phyloP scores from a whole-genome alignment of 2,329 filamentous ascomycete genomes.

The Fusarium penzigii region DNA sequence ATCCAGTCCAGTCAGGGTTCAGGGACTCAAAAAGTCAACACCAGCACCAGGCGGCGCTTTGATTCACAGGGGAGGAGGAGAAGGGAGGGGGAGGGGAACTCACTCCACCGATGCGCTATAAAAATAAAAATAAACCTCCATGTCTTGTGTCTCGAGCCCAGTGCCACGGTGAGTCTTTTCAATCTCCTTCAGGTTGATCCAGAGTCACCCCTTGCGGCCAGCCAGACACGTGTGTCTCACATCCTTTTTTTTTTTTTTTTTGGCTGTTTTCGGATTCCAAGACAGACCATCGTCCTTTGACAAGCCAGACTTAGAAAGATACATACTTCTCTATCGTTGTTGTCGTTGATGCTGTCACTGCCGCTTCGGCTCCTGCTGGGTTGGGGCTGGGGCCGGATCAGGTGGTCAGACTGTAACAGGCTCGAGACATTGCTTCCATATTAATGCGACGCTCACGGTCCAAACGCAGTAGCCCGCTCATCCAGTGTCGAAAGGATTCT shows the following conservation, averaged over 20 bases:
- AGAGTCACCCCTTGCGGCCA: background rate
- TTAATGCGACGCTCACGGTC: too few relatives aligned
- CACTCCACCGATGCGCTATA: constrained; percentile 21
- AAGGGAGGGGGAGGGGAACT: background rate
- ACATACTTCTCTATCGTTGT: background rate
- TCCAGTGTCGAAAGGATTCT: background rate
- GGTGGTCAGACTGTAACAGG: background rate
- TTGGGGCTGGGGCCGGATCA: background rate
- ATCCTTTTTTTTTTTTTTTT: background rate
- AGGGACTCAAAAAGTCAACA: constrained; percentile 17
- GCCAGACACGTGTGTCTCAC: background rate
- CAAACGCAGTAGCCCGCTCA: too few relatives aligned
- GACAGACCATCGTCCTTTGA: background rate
- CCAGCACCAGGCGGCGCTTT: constrained; percentile 21
- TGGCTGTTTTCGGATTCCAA: background rate
- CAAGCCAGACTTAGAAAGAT: background rate
- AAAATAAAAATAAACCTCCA: constrained; percentile 29
- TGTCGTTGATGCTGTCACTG: too few relatives aligned
- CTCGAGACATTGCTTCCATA: too few relatives aligned
- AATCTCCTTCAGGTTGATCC: constrained; percentile 2
- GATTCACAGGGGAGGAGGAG: constrained; percentile 20
- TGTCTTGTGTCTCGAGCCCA: background rate
- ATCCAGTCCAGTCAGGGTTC: constrained; percentile 6
- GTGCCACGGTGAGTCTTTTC: constrained; percentile 5
- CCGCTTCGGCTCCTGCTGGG: too few relatives aligned